These are phyloP conservation scores for Hansenula lynferdii DNA, from an alignment of 1,139 yeast genomes.

Conservation along the genomic window DNA sequence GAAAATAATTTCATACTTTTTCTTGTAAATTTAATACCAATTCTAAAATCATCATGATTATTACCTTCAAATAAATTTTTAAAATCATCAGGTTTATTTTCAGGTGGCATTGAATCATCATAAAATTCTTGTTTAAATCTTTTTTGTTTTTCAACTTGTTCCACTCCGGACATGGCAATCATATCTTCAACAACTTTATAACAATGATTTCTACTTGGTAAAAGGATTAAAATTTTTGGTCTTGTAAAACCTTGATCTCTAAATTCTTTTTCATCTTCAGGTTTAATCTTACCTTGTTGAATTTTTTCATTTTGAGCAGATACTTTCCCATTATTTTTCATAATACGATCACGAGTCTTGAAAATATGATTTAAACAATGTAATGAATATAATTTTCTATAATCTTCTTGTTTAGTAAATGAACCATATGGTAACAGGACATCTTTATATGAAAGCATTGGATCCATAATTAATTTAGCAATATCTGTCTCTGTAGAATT, in stretches of 20 bases:
- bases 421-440: conserved; percentile 57
- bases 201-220: conserved; percentile 84
- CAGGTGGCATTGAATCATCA: conserved; percentile 43
- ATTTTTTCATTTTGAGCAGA: conserved; percentile 39
- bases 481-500: conserved; percentile 16
- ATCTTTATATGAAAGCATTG: conserved; percentile 73
- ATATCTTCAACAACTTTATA: conserved; percentile 63
- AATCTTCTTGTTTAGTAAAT: conserved; percentile 35
- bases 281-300: conserved; percentile 32
- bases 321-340: conserved; percentile 67
- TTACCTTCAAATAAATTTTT: conserved; percentile 79
- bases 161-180: conserved; percentile 58
- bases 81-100: conserved; percentile 78
- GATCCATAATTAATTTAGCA: conserved; percentile 40
- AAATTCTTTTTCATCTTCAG: conserved; percentile 50
- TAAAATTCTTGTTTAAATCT: conserved; percentile 70
- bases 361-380: conserved; percentile 80
- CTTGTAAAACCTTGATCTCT: conserved; percentile 96
- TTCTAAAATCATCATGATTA: conserved; percentile 84
- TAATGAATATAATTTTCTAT: conserved; percentile 60
- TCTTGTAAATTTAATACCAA: conserved; percentile 87
- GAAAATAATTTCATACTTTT: conserved; percentile 81
- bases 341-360: conserved; percentile 78
- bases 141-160: conserved; percentile 76
- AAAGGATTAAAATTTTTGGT: conserved; percentile 76